A percentile compares a stretch with the other conserved stretches of the same genome.
Evolutionary conservation across 176 grass and related monocot genomes (phyloP).

Genomic region (Phoenix roebelenii): DNA sequence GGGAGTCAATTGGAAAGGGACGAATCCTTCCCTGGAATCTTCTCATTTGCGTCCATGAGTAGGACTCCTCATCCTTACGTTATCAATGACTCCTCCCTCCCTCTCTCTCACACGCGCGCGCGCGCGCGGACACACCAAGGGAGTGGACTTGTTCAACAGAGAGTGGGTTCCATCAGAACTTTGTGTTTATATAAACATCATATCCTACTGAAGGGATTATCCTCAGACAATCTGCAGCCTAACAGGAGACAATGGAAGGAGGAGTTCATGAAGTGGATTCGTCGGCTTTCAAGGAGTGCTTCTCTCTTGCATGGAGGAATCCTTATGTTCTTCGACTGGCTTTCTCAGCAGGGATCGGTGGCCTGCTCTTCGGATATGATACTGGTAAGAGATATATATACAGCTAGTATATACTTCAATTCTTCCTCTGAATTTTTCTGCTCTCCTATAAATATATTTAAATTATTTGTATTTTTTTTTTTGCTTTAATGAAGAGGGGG

Average conservation of each 20-base stretch:
- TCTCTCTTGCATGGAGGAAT: slow-evolving; percentile 68
- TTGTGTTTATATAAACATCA: too few relatives aligned
- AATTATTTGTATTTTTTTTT: too few relatives aligned
- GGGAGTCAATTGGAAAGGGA: slow-evolving; percentile 1
- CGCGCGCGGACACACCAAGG: too few relatives aligned
- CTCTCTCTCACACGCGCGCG: too few relatives aligned
- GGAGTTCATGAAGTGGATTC: slow-evolving; percentile 54
- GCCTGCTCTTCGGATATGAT: slow-evolving; percentile 87
- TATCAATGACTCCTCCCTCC: not conserved
- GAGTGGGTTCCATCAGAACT: too few relatives aligned
- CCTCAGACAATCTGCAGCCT: not conserved
- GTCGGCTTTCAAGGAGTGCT: slow-evolving; percentile 71
- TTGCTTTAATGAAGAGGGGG: too few relatives aligned
- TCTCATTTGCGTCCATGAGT: not conserved
- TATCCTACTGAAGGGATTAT: too few relatives aligned
- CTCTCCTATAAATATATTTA: too few relatives aligned
- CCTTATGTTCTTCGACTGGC: slow-evolving; percentile 78
- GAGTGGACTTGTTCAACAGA: too few relatives aligned
- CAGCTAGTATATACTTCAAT: too few relatives aligned
- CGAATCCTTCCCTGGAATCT: not conserved
- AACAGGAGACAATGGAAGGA: slow-evolving; percentile 42
- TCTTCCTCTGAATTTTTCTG: not conserved
- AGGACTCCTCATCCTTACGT: not conserved
- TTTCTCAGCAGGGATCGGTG: slow-evolving; percentile 82
- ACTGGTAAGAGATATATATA: slow-evolving; percentile 31